phyloP scores from a whole-genome alignment of 202 grass and related monocot genomes.

The Sporobolus alterniflorus region DNA sequence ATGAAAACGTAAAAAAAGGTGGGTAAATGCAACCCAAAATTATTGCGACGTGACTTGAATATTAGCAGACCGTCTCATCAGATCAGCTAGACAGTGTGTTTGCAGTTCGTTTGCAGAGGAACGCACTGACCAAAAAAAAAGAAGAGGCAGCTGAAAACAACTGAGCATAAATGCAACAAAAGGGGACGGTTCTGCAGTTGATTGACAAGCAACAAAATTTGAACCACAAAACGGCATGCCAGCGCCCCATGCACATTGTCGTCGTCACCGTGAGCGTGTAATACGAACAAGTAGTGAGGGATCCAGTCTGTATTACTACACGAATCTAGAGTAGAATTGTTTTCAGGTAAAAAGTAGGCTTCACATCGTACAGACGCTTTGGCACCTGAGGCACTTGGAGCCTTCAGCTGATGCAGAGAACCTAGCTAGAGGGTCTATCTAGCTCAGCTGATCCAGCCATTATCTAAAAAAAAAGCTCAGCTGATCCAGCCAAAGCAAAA shows the following conservation, averaged over 20 bases:
- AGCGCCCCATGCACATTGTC: no score
- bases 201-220: constrained; percentile 40
- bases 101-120: constrained; percentile 9
- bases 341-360: no score
- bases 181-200: not conserved
- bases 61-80: constrained; percentile 17
- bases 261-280: no score
- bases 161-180: not conserved
- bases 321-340: constrained; percentile 9
- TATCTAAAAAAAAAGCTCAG: no score
- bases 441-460: no score
- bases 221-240: not conserved
- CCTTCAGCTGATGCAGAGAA: no score
- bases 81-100: constrained; percentile 10
- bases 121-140: constrained; percentile 18
- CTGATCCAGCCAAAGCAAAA: no score
- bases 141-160: not conserved
- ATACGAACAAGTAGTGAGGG: constrained; percentile 8
- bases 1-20: not conserved
- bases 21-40: not conserved
- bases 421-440: no score
- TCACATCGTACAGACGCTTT: no score
- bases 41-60: constrained; percentile 30
- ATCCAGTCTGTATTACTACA: constrained; percentile 12
- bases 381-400: no score